Percentiles rank a stretch among this genome's conserved stretches.
phyloP scores from a whole-genome alignment of 2,329 filamentous ascomycete species.

The Aspergillus unguis region DNA sequence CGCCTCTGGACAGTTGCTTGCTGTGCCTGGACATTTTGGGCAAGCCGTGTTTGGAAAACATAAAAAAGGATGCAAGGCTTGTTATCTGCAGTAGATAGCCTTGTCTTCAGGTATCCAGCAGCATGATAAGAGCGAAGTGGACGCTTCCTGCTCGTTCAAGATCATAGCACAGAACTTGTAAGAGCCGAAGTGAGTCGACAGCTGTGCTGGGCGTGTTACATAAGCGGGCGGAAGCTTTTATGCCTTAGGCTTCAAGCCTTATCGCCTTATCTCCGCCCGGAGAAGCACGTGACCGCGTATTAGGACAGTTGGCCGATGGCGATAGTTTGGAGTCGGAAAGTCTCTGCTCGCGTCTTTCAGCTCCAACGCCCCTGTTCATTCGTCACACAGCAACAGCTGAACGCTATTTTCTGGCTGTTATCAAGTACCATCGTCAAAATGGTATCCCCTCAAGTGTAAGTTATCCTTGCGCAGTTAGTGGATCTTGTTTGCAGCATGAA shows the following conservation, averaged over 20 bases:
- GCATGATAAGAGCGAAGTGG: slow-evolving; percentile 8
- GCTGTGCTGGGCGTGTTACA: slow-evolving; percentile 17
- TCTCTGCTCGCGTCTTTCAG: slow-evolving; percentile 19
- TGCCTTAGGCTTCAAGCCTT: slow-evolving; percentile 15
- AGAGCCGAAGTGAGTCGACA: slow-evolving; percentile 16
- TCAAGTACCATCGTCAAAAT: slow-evolving; percentile 46
- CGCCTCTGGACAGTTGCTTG: slow-evolving; percentile 1
- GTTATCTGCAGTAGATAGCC: neutral
- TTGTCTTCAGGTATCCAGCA: neutral
- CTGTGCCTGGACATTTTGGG: neutral
- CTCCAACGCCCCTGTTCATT: slow-evolving; percentile 11
- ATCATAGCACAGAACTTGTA: slow-evolving; percentile 12
- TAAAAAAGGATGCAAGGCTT: neutral
- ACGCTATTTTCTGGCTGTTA: slow-evolving; percentile 16
- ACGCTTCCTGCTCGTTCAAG: slow-evolving; percentile 9
- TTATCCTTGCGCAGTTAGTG: slow-evolving; percentile 10
- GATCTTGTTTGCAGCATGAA: neutral
- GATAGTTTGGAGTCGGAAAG: slow-evolving; percentile 13
- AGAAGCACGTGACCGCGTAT: slow-evolving; percentile 20
- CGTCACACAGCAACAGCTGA: slow-evolving; percentile 9
- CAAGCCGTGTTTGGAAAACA: neutral
- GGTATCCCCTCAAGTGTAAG: slow-evolving; percentile 66
- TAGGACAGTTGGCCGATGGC: slow-evolving; percentile 25
- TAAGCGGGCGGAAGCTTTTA: slow-evolving; percentile 15
- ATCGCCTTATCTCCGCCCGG: slow-evolving; percentile 9